A percentile compares a stretch with the other conserved stretches of the same genome.
phyloP scores from a whole-genome alignment of 163 green algal genomes.

The Scenedesmus sp. region DNA sequence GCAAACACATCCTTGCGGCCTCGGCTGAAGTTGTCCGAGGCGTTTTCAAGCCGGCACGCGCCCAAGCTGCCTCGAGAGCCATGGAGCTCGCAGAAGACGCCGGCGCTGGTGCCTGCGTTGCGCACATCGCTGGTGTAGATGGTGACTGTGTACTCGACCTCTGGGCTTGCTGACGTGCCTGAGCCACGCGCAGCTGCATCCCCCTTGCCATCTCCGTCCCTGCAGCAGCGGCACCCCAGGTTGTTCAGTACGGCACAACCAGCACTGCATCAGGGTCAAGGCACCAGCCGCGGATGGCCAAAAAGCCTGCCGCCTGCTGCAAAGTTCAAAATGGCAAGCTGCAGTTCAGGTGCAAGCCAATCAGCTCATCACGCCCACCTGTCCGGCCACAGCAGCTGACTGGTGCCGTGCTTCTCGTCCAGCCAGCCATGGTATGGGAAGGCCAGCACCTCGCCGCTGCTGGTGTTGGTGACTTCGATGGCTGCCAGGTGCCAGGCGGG shows the following conservation, averaged over 20 bases:
- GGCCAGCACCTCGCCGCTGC: conserved; percentile 14
- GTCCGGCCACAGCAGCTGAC: conserved; percentile 39
- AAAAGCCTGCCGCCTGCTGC: background rate
- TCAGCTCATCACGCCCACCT: background rate
- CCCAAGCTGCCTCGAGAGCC: conserved; percentile 64
- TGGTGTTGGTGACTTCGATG: conserved; percentile 69
- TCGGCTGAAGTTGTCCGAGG: conserved; percentile 47
- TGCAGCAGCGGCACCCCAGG: background rate
- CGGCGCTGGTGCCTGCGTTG: conserved; percentile 75
- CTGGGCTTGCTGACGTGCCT: background rate
- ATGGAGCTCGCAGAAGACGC: conserved; percentile 74
- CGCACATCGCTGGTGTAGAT: conserved; percentile 71
- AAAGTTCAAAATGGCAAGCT: too few species aligned
- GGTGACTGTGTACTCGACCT: conserved; percentile 56
- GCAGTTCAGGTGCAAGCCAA: too few species aligned
- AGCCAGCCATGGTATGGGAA: conserved; percentile 72
- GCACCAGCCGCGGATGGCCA: background rate
- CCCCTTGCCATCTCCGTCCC: conserved; percentile 17
- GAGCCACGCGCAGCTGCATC: background rate
- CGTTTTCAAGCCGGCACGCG: conserved; percentile 30
- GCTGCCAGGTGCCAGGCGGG: conserved; percentile 72
- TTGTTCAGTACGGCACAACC: background rate
- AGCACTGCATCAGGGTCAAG: background rate
- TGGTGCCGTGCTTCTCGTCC: conserved; percentile 47
- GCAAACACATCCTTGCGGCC: conserved; percentile 58